Conservation (phyloP, 768 basidiomycete genomes). For the Suillus discolor region DNA sequence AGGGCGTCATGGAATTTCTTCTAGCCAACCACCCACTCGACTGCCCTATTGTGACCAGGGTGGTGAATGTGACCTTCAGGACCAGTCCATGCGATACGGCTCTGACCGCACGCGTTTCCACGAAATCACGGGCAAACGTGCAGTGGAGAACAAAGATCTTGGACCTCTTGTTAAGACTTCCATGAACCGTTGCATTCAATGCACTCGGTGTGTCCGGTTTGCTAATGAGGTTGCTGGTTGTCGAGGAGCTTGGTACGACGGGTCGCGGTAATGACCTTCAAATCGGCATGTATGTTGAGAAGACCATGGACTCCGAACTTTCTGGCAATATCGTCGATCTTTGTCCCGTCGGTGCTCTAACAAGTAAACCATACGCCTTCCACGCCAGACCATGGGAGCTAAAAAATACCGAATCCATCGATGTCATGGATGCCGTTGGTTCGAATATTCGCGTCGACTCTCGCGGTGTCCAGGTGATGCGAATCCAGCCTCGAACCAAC, state of each 20-base stretch:
- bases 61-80: constrained; percentile 98
- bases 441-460: constrained; percentile 97
- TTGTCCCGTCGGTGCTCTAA: constrained; percentile 97
- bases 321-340: constrained; percentile 97
- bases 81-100: constrained; percentile 99
- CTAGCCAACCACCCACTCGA: constrained; percentile 97
- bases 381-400: constrained; percentile 98
- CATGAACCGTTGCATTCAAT: constrained; percentile 99
- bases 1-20: constrained; percentile 99
- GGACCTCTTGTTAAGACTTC: constrained; percentile 98
- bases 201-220: constrained; percentile 98
- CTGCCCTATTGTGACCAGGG: constrained; percentile 99
- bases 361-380: constrained; percentile 98
- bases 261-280: constrained; percentile 98
- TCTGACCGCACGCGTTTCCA: constrained; percentile 98
- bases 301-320: constrained; percentile 95
- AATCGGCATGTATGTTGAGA: constrained; percentile 98
- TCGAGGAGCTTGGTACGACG: constrained; percentile 95
- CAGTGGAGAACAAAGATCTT: constrained; percentile 97
- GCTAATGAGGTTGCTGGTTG: constrained; percentile 98
- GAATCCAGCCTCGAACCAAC: constrained; percentile 93
- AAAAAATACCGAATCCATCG: constrained; percentile 96
- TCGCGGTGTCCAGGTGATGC: constrained; percentile 94
- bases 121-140: constrained; percentile 97
- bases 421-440: constrained; percentile 93